phyloP scores from a whole-genome alignment of 495 filamentous ascomycete genomes.

The Elasticomyces elasticus region DNA sequence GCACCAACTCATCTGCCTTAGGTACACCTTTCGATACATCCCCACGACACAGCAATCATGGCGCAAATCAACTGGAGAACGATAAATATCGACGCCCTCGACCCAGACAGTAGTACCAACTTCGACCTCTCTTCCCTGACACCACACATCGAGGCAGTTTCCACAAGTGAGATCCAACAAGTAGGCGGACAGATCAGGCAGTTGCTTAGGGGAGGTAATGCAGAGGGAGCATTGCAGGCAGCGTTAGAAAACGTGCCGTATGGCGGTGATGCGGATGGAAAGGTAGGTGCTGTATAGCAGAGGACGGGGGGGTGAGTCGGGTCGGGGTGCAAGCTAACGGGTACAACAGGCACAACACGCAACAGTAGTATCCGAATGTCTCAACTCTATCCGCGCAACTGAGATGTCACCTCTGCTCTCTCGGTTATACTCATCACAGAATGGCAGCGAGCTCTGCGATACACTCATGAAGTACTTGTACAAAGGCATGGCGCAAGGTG shows the following conservation, averaged over 20 bases:
- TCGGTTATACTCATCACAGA: slow-evolving; percentile 58
- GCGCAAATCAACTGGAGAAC: slow-evolving; percentile 70
- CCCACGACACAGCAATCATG: slow-evolving; percentile 32
- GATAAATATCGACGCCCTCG: slow-evolving; percentile 83
- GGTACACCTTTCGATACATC: background rate
- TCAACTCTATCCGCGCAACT: slow-evolving; percentile 80
- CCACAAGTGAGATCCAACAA: slow-evolving; percentile 70
- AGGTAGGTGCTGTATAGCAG: slow-evolving; percentile 39
- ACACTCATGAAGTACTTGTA: slow-evolving; percentile 73
- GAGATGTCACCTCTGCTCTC: slow-evolving; percentile 81
- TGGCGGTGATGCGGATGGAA: slow-evolving; percentile 61
- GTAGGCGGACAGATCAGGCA: no score
- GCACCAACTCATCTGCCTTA: no score
- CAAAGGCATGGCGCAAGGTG: slow-evolving; percentile 21
- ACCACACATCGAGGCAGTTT: slow-evolving; percentile 55
- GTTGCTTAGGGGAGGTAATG: slow-evolving; percentile 73
- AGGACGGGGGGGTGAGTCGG: background rate
- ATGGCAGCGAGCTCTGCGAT: slow-evolving; percentile 63
- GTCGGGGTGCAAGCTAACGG: background rate
- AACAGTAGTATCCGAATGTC: slow-evolving; percentile 70
- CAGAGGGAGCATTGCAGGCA: slow-evolving; percentile 69
- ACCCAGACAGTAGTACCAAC: slow-evolving; percentile 78
- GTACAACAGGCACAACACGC: slow-evolving; percentile 59
- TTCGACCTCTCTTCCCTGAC: slow-evolving; percentile 74
- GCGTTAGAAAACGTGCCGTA: slow-evolving; percentile 69